Evolutionary conservation across 2,329 filamentous ascomycete genomes (phyloP), one percentile per base, ranked within the genome.

Genomic region (Lasiodiplodia gonubiensis): DNA sequence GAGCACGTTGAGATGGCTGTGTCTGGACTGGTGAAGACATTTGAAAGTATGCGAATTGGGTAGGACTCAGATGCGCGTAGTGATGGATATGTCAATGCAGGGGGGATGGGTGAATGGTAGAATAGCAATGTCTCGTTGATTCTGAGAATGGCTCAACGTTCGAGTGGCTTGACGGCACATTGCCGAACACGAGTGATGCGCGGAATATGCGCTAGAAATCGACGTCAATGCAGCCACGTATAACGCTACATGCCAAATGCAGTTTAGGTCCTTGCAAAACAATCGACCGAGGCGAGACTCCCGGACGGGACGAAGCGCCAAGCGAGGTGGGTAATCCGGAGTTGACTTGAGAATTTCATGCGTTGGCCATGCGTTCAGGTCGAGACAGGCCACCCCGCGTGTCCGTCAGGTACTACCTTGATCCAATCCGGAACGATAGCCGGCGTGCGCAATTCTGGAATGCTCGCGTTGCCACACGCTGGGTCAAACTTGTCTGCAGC

Each of bases 341-440:
- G 49, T 14, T 52, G 49, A 52, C 5, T 21, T 52, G 27, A 27
- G 16, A 27, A 25, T 12, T 25, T 52, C 49, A 27, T 25, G 23
- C 49, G 18, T 46, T 46, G 18, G 18, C 42, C 42, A 46, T 18
- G 2, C 21, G 49, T 11, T 18, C 14, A 16, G 42, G 23, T 30
- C 11, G 21, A 52, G 23, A 52, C 49, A 23, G 49, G 49, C 49
- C 51, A 53, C 25, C 27, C 51, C 51, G 48, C 48, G 8, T 49
- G 48, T 49, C 48, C 48, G 23, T 49, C n/a, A 54, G 27, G 52
- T 30, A 54, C 52, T 30, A 33, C 52, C 33, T 39, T 57, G 35
- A 7, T 42, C 21, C 2, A 30, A 14, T 27, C 2, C 3, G 33
- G 53, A 39, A n/a, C 30, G 33, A 39, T 10, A 39, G 30, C 53